Evolutionary conservation across 495 filamentous ascomycete species (phyloP).

Genomic region (Niebla homalea): DNA sequence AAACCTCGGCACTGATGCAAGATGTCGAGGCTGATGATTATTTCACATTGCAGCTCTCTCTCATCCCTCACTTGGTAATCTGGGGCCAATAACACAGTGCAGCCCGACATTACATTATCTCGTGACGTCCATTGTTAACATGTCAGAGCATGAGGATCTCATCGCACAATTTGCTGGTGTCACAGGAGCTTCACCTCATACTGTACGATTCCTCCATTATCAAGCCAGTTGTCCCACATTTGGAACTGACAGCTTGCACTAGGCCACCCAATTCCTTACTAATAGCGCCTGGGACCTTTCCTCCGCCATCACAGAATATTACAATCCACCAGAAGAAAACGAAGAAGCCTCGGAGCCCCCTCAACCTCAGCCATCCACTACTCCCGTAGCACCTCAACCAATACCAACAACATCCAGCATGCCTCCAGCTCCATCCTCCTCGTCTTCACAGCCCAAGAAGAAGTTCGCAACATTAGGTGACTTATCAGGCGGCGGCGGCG

Average conservation of each 20-base stretch:
- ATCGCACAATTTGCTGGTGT: constrained; percentile 62
- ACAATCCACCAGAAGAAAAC: constrained; percentile 50
- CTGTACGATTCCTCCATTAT: constrained; percentile 35
- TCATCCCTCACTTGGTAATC: too few species aligned
- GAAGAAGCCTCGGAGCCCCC: constrained; percentile 19
- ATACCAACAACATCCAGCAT: constrained; percentile 11
- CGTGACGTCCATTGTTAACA: too few species aligned
- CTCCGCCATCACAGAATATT: constrained; percentile 56
- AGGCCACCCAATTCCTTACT: constrained; percentile 61
- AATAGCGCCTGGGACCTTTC: constrained; percentile 58
- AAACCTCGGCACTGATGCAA: not conserved
- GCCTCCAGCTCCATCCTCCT: constrained; percentile 23
- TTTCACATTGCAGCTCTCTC: too few species aligned
- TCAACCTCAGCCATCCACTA: constrained; percentile 1
- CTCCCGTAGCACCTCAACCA: constrained; percentile 12
- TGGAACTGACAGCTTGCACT: constrained; percentile 6
- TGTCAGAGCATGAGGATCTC: constrained; percentile 46
- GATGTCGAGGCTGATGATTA: too few species aligned
- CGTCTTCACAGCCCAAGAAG: constrained; percentile 30
- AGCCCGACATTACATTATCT: too few species aligned
- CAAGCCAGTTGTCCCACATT: constrained; percentile 2
- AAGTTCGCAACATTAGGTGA: constrained; percentile 46
- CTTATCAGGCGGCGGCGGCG: constrained; percentile 28
- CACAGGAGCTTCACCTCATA: constrained; percentile 48
- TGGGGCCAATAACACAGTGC: too few species aligned